phyloP scores from a whole-genome alignment of 78 protist genomes.

The Diacronema lutheri region DNA sequence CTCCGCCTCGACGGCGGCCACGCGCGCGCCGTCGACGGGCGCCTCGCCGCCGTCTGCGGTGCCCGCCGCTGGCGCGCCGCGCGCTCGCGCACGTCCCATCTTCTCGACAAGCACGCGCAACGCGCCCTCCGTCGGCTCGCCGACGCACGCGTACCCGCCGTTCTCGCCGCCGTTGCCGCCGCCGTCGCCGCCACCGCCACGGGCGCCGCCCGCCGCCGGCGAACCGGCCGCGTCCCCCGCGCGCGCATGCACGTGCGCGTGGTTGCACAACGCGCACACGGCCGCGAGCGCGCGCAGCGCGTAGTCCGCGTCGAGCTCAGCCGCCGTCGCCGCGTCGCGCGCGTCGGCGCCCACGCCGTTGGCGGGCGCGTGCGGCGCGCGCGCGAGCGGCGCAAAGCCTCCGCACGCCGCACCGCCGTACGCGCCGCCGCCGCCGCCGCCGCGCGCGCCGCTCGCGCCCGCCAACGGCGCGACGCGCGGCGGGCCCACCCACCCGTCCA shows the following conservation, averaged over 20 bases:
- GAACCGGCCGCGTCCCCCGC: not conserved
- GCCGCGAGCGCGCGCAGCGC: not conserved
- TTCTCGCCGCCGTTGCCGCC: no score
- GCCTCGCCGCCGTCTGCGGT: not conserved
- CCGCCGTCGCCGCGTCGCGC: slow-evolving; percentile 35
- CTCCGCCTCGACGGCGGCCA: not conserved
- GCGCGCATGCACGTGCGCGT: not conserved
- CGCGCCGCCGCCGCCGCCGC: no score
- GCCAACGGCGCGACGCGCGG: no score
- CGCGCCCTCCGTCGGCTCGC: slow-evolving; percentile 68
- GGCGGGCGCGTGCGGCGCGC: no score
- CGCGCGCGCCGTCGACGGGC: not conserved
- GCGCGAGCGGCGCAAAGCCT: no score
- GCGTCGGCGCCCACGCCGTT: not conserved
- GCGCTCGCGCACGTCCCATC: slow-evolving; percentile 9
- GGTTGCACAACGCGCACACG: slow-evolving; percentile 6
- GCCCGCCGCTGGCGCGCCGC: not conserved
- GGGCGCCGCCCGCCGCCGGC: no score
- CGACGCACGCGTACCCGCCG: not conserved
- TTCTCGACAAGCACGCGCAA: slow-evolving; percentile 59
- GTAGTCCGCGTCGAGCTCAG: not conserved
- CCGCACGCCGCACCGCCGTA: no score
- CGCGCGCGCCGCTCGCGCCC: no score
- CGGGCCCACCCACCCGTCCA: no score
- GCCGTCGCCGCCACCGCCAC: no score